Conservation (phyloP, 1,139 yeast genomes). For the Yamadazyma sp. region DNA sequence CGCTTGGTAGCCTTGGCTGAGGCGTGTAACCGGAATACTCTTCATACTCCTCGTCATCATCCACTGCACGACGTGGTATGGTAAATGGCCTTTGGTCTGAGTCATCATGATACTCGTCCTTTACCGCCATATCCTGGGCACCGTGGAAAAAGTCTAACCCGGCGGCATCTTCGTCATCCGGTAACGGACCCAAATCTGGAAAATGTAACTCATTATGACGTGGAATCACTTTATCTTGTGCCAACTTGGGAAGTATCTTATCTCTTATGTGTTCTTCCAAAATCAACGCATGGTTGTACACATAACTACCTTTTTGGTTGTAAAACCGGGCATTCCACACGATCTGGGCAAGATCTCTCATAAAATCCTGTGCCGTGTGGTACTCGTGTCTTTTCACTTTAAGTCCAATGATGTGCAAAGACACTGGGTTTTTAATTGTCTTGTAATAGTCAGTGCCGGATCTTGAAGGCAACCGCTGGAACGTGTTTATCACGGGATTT, state of each 20-base stretch:
- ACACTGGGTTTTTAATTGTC: conserved; percentile 41
- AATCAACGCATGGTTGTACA: conserved; percentile 69
- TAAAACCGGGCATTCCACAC: conserved; percentile 88
- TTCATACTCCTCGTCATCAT: conserved; percentile 36
- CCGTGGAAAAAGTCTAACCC: conserved; percentile 1
- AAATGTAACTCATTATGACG: conserved; percentile 49
- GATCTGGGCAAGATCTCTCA: conserved; percentile 77
- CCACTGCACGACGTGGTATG: conserved; percentile 14
- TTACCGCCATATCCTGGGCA: conserved; percentile 8
- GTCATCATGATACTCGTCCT: conserved; percentile 26
- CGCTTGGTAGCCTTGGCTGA: conserved; percentile 7
- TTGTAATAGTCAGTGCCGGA: conserved; percentile 49
- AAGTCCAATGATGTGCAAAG: conserved; percentile 42
- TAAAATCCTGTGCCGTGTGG: conserved; percentile 61
- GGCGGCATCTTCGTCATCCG: conserved; percentile 43
- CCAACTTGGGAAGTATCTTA: conserved; percentile 54
- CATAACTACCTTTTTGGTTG: conserved; percentile 67
- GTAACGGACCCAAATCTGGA: conserved; percentile 76
- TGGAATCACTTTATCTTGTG: conserved; percentile 38
- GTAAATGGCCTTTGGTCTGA: background rate
- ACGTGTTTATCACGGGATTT: conserved; percentile 43
- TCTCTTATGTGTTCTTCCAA: conserved; percentile 62
- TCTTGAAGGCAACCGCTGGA: conserved; percentile 54
- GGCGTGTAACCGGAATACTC: conserved; percentile 23
- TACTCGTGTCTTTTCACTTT: conserved; percentile 48